Percentiles rank a stretch among this genome's conserved stretches.
phyloP scores from a whole-genome alignment of 257 asterid species.

The Penstemon davidsonii region DNA sequence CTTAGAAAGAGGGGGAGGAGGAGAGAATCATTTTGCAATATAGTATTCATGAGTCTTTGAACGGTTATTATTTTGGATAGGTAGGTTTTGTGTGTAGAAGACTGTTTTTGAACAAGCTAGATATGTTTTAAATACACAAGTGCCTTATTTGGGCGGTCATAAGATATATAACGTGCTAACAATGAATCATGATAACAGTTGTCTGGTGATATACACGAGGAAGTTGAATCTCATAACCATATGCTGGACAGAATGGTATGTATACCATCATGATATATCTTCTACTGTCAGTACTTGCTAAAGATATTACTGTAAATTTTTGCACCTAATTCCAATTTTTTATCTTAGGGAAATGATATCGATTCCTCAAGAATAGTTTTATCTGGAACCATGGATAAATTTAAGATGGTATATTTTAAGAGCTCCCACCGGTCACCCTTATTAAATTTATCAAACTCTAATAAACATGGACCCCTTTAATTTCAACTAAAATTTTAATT shows the following conservation, averaged over 20 bases:
- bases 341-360: conserved; percentile 85
- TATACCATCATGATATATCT: conserved; percentile 14
- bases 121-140: too few relatives aligned
- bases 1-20: too few relatives aligned
- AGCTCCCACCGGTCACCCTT: too few relatives aligned
- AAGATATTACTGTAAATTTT: neutral
- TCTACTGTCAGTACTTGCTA: neutral
- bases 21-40: too few relatives aligned
- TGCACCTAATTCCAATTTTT: conserved; percentile 11
- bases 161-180: conserved; percentile 3
- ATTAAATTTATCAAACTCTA: too few relatives aligned
- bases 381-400: conserved; percentile 95
- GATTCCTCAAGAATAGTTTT: conserved; percentile 90
- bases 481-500: too few relatives aligned
- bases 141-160: too few relatives aligned
- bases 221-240: conserved; percentile 79
- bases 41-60: too few relatives aligned
- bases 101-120: too few relatives aligned
- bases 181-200: conserved; percentile 45
- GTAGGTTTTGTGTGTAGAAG: too few relatives aligned
- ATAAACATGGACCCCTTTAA: too few relatives aligned
- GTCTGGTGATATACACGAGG: conserved; percentile 92
- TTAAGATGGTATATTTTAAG: conserved; percentile 63
- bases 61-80: too few relatives aligned
- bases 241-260: conserved; percentile 94